These are phyloP conservation scores for Acer negundo DNA, from an alignment of 345 rosid genomes.

Conservation along the genomic window DNA sequence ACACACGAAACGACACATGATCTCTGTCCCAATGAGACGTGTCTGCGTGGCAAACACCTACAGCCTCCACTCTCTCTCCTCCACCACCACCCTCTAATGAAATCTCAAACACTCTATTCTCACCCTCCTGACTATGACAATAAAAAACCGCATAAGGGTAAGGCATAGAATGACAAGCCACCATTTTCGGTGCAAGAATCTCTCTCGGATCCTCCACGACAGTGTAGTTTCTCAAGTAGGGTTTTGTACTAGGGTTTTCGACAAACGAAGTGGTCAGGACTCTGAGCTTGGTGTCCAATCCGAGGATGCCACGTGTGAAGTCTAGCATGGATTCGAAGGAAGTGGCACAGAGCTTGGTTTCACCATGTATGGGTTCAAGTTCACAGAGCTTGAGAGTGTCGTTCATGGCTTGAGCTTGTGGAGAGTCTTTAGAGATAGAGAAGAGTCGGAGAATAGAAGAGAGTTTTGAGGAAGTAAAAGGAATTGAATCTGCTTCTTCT, in stretches of 20 bases:
- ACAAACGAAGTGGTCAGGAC: constrained; percentile 43
- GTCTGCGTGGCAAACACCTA: constrained; percentile 75
- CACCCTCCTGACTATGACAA: constrained; percentile 58
- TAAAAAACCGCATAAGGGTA: constrained; percentile 69
- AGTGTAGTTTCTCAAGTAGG: constrained; percentile 49
- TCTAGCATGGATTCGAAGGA: constrained; percentile 79
- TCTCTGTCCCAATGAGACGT: constrained; percentile 66
- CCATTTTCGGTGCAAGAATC: constrained; percentile 31
- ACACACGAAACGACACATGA: constrained; percentile 62
- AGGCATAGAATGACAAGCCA: constrained; percentile 69
- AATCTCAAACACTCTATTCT: constrained; percentile 42
- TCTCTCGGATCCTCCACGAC: constrained; percentile 37
- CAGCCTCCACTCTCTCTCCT: constrained; percentile 53
- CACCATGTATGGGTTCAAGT: constrained; percentile 43
- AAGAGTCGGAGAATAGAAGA: constrained; percentile 52
- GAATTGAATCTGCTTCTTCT: constrained; percentile 58
- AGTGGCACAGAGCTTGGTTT: constrained; percentile 56
- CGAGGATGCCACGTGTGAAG: constrained; percentile 39
- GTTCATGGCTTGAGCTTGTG: constrained; percentile 69
- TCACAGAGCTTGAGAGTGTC: constrained; percentile 59
- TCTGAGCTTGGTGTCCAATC: constrained; percentile 33
- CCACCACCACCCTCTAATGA: constrained; percentile 50
- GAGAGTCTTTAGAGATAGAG: constrained; percentile 55
- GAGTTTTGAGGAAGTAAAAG: constrained; percentile 55
- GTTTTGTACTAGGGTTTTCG: not conserved